These are phyloP conservation scores for Fusarium palustre DNA, from an alignment of 2,329 filamentous ascomycete species.

Conservation along the genomic window DNA sequence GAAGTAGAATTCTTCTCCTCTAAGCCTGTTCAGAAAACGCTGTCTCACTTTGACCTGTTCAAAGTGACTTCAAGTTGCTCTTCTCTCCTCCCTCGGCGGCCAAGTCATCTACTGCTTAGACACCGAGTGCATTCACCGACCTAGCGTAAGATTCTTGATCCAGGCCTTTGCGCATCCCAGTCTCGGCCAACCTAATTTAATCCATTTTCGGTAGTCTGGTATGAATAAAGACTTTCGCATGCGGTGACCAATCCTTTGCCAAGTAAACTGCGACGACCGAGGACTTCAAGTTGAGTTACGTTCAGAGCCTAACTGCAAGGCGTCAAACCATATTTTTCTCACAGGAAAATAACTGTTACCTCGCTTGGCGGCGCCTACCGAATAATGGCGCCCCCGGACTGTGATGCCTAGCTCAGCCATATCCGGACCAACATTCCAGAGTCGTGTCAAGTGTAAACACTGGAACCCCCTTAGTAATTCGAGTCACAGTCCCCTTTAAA, in stretches of 20 bases:
- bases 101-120: no score
- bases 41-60: no score
- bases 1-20: no score
- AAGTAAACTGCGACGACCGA: neutral
- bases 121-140: no score
- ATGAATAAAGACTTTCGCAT: neutral
- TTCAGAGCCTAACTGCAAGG: neutral
- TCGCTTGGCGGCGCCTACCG: no score
- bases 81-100: no score
- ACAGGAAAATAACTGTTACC: neutral
- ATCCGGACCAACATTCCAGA: slow-evolving; percentile 26
- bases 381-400: neutral
- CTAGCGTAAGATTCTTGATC: neutral
- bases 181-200: neutral
- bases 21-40: no score
- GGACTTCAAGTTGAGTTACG: neutral
- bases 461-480: neutral
- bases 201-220: no score
- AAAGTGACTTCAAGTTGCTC: no score
- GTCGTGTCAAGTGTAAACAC: neutral
- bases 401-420: slow-evolving; percentile 11
- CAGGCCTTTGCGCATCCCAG: neutral
- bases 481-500: neutral
- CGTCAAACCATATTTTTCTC: no score
- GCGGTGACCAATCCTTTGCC: no score